Percentiles rank a stretch among this genome's conserved stretches.
Conservation (phyloP, 345 rosid genomes). For the Durio zibethinus region DNA sequence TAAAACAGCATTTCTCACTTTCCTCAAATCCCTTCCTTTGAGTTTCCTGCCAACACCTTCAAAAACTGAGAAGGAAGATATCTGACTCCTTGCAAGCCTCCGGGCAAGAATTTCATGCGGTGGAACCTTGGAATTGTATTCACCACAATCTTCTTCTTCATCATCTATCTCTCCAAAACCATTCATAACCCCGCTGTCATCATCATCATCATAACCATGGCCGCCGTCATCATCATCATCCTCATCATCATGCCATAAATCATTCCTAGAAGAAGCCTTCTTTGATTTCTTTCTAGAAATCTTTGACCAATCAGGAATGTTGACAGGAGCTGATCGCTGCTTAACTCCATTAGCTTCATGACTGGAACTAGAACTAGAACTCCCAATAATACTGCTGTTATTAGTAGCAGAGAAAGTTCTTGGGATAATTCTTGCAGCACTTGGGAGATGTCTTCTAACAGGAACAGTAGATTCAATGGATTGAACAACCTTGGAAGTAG, state of each 20-base stretch:
- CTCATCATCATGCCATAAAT: slow-evolving; percentile 16
- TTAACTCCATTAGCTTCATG: slow-evolving; percentile 25
- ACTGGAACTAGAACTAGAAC: slow-evolving; percentile 15
- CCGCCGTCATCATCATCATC: slow-evolving; percentile 7
- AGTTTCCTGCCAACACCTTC: slow-evolving; percentile 87
- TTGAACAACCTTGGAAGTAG: slow-evolving; percentile 6
- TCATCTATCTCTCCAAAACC: slow-evolving; percentile 20
- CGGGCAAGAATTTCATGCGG: slow-evolving; percentile 69
- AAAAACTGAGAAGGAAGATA: slow-evolving; percentile 65
- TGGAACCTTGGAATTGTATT: slow-evolving; percentile 37
- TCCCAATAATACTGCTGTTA: slow-evolving; percentile 7
- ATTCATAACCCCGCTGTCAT: neutral
- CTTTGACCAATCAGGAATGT: slow-evolving; percentile 70
- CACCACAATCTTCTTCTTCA: slow-evolving; percentile 29
- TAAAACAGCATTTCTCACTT: slow-evolving; percentile 70
- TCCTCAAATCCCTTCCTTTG: slow-evolving; percentile 80
- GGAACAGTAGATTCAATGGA: slow-evolving; percentile 26
- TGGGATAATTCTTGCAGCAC: slow-evolving; percentile 59
- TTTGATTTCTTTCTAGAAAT: slow-evolving; percentile 33
- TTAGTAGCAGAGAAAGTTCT: slow-evolving; percentile 1
- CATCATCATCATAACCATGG: slow-evolving; percentile 2
- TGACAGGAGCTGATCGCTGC: slow-evolving; percentile 69
- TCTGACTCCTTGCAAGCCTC: slow-evolving; percentile 57
- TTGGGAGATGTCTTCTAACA: slow-evolving; percentile 30
- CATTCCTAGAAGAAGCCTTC: slow-evolving; percentile 22